A percentile compares a stretch with the other conserved stretches of the same genome.
Evolutionary conservation across 2,329 filamentous ascomycete genomes (phyloP).

Genomic region (Aspergillus japonicus): DNA sequence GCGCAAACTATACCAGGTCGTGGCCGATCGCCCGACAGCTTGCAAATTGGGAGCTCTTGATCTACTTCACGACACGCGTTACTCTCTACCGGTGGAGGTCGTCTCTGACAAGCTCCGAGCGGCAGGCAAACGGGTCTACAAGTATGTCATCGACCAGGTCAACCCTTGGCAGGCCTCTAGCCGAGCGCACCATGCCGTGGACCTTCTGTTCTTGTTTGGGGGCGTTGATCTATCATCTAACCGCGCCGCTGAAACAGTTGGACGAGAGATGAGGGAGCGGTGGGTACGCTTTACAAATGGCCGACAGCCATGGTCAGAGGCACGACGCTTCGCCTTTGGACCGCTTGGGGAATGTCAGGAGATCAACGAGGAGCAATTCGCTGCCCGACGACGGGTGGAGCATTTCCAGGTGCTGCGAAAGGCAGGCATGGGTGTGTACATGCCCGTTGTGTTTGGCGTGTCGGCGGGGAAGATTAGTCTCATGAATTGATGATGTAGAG

Average conservation of each 20-base stretch:
- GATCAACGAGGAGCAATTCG: conserved; percentile 34
- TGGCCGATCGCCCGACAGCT: conserved; percentile 39
- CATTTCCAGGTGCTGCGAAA: conserved; percentile 32
- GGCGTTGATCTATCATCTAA: conserved; percentile 40
- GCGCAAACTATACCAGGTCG: conserved; percentile 44
- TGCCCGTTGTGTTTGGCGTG: conserved; percentile 32
- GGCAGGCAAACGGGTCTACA: conserved; percentile 33
- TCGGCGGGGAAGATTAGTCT: conserved; percentile 46
- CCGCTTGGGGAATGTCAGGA: conserved; percentile 39
- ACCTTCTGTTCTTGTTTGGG: conserved; percentile 48
- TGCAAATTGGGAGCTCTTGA: conserved; percentile 43
- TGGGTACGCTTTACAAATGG: conserved; percentile 45
- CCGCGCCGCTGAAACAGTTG: conserved; percentile 33
- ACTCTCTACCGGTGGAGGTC: conserved; percentile 31
- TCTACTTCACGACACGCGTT: conserved; percentile 33
- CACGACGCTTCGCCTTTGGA: conserved; percentile 40
- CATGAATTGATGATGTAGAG: conserved; percentile 30
- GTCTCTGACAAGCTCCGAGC: conserved; percentile 28
- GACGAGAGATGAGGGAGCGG: conserved; percentile 39
- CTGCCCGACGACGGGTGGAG: conserved; percentile 32
- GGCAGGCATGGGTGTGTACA: conserved; percentile 30
- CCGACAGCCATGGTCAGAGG: conserved; percentile 36
- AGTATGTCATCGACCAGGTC: conserved; percentile 46
- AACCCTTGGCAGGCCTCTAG: conserved; percentile 51
- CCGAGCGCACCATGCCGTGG: conserved; percentile 50